Conservation (phyloP, 129 eudicot species). For the Lactuca saligna region DNA sequence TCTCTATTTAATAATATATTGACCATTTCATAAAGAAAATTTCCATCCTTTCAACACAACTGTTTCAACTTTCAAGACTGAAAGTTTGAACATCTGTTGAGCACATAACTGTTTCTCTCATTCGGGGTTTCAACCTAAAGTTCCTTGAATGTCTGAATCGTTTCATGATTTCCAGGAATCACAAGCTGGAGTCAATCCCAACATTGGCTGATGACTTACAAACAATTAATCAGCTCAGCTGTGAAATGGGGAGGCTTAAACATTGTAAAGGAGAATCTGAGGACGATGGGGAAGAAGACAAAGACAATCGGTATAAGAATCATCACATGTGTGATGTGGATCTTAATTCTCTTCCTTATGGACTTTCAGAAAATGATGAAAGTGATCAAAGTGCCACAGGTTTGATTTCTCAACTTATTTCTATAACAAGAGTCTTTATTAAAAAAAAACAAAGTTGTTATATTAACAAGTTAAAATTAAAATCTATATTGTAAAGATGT, state of each 20-base stretch:
- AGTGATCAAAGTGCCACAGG: constrained; percentile 46
- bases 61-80: too few species aligned
- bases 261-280: constrained; percentile 25
- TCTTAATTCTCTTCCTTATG: constrained; percentile 46
- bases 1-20: constrained; percentile 12
- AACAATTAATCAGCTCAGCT: constrained; percentile 24
- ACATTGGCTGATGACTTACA: constrained; percentile 47
- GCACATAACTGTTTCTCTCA: too few species aligned
- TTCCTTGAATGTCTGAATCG: too few species aligned
- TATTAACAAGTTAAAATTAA: background rate
- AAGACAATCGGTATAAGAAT: constrained; percentile 19
- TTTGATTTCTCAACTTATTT: constrained; percentile 14
- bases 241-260: constrained; percentile 14
- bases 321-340: constrained; percentile 40
- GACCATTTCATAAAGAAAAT: constrained; percentile 8
- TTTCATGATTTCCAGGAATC: constrained; percentile 36
- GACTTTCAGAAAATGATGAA: constrained; percentile 39
- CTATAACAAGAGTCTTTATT: background rate
- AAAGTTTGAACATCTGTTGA: too few species aligned
- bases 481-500: constrained; percentile 7
- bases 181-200: constrained; percentile 44
- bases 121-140: too few species aligned
- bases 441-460: background rate
- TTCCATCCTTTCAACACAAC: background rate
- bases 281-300: constrained; percentile 29